Evolutionary conservation across 2,329 filamentous ascomycete genomes (phyloP), one percentile per base, ranked within the genome.

Genomic region (Colletotrichum simmondsii): DNA sequence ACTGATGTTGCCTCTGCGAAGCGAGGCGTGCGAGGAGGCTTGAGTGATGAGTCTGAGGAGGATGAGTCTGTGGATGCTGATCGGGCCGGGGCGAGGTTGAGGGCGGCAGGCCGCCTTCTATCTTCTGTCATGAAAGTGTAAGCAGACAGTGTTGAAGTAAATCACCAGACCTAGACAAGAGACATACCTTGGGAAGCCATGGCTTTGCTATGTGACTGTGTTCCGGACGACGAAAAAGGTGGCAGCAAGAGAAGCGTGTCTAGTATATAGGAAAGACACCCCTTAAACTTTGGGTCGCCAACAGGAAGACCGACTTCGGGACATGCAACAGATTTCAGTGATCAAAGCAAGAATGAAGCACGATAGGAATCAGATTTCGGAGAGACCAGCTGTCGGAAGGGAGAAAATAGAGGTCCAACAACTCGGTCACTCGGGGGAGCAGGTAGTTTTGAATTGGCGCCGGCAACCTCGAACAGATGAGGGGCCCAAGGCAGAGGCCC

Each of bases 1-100:
- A 95, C 91, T 32, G 93, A 89, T 35, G 94, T 96, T 57, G 93
- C 93, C 86, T 95, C 94, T 68, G 92, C 93, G 79, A 96, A 96
- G 79, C 94, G 92, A 78, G 94, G 92, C 77, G 92, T 93, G 79
- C 94, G 89, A 74, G 92, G 92, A 52, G 89, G 86, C 84, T 93
- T 94, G 75, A 91, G 84, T 19, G 89, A 91, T 57, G 85, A 87
- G 75, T 85, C 84, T 70, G 88, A 88, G 32, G 88, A 89, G 52
- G 84, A 85, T 16, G 88, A 90, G 64, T 84, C 83, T 58, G 85
- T 85, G 5, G 88, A 87, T 30, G 82, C 83, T 64, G 87, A 85
- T 72, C 88, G 85, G 68, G 83, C 80, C 30, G 87, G 85, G 32
- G 85, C 82, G 70, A 91, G 82, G 76, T 89, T 88, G 63, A 91